Evolutionary conservation across 2,329 filamentous ascomycete species (phyloP).

Genomic region (Endothia cerciana): DNA sequence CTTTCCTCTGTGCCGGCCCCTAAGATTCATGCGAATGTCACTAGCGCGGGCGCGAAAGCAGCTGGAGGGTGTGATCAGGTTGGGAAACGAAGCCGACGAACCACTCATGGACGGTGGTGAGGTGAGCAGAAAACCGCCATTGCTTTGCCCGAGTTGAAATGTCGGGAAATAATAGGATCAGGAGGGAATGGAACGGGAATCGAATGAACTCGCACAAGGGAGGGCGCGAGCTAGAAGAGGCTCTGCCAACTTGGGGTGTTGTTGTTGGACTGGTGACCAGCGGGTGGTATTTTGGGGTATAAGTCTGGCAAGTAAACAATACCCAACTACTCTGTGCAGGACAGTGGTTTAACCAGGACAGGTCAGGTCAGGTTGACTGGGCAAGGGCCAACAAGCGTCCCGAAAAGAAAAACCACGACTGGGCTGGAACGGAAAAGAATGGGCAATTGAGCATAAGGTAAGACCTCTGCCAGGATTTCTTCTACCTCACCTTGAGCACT

Average conservation of each 20-base stretch:
- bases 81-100: neutral
- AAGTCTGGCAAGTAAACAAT: slow-evolving; percentile 6
- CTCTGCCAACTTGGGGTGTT: neutral
- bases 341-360: slow-evolving; percentile 1
- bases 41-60: neutral
- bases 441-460: neutral
- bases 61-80: neutral
- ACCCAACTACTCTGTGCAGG: neutral
- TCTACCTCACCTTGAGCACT: neutral
- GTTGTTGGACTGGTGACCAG: neutral
- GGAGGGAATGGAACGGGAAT: neutral
- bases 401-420: neutral
- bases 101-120: slow-evolving; percentile 21
- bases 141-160: slow-evolving; percentile 3
- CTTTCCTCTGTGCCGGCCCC: neutral
- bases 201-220: slow-evolving; percentile 4
- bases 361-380: neutral
- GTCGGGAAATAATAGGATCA: neutral
- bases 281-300: neutral
- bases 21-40: neutral
- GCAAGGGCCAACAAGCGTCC: neutral
- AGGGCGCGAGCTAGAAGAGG: slow-evolving; percentile 1
- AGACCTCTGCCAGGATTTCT: neutral
- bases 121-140: slow-evolving; percentile 18
- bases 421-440: neutral